Conservation (phyloP, 768 basidiomycete species). For the Leccinellum luteum region DNA sequence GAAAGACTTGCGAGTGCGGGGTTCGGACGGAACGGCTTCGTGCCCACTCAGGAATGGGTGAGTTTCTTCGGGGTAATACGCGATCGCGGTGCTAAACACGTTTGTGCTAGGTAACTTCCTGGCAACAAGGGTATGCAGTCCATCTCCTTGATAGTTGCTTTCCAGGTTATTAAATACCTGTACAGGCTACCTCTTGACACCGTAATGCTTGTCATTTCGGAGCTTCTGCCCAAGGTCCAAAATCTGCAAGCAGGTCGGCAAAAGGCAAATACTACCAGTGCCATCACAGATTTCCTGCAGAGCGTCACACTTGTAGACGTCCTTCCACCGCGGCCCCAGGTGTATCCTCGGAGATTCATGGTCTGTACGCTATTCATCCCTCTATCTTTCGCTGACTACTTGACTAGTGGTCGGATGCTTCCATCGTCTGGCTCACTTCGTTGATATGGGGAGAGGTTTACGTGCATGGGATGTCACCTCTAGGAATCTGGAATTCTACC, state of each 20-base stretch:
- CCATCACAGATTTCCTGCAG: slow-evolving; percentile 73
- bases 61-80: slow-evolving; percentile 13
- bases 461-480: slow-evolving; percentile 80
- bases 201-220: slow-evolving; percentile 84
- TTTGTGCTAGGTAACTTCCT: slow-evolving; percentile 69
- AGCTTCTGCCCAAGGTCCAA: slow-evolving; percentile 83
- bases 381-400: slow-evolving; percentile 1
- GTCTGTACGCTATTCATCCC: slow-evolving; percentile 40
- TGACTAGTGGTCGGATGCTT: slow-evolving; percentile 86
- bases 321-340: slow-evolving; percentile 65
- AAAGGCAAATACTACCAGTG: slow-evolving; percentile 59
- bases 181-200: slow-evolving; percentile 82
- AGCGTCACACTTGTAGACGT: slow-evolving; percentile 67
- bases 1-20: slow-evolving; percentile 66
- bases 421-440: slow-evolving; percentile 88
- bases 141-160: background rate
- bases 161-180: slow-evolving; percentile 4
- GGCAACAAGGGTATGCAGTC: slow-evolving; percentile 84
- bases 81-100: slow-evolving; percentile 4
- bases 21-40: slow-evolving; percentile 87
- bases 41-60: slow-evolving; percentile 98
- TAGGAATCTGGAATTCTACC: slow-evolving; percentile 90
- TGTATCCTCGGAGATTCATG: slow-evolving; percentile 71
- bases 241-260: slow-evolving; percentile 68
- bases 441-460: slow-evolving; percentile 96